phyloP scores from a whole-genome alignment of 306 rosid species.

The Morella rubra region DNA sequence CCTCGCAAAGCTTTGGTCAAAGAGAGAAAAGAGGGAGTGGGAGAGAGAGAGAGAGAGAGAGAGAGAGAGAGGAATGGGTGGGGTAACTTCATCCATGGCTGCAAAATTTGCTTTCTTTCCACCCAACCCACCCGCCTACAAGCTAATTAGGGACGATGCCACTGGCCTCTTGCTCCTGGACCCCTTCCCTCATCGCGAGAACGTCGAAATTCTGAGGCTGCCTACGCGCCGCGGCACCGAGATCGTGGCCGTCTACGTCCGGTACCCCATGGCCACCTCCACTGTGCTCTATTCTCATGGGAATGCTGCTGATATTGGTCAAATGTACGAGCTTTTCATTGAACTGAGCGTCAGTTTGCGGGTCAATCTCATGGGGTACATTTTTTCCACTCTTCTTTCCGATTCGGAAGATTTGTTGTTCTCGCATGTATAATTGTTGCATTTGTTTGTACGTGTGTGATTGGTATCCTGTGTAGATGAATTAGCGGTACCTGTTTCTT shows the following conservation, averaged over 20 bases:
- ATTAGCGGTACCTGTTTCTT: too few relatives aligned
- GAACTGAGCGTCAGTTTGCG: conserved; percentile 77
- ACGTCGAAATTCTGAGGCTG: conserved; percentile 70
- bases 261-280: conserved; percentile 82
- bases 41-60: background rate
- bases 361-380: conserved; percentile 82
- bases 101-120: conserved; percentile 93
- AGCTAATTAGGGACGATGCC: conserved; percentile 46
- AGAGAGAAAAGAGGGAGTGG: conserved; percentile 6
- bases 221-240: conserved; percentile 78
- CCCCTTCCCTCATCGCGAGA: conserved; percentile 79
- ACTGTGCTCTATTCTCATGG: conserved; percentile 88
- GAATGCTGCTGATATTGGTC: conserved; percentile 96
- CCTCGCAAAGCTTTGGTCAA: conserved; percentile 1
- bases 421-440: background rate
- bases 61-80: conserved; percentile 54
- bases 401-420: background rate
- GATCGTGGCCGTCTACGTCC: conserved; percentile 68
- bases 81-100: conserved; percentile 95
- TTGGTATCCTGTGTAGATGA: too few relatives aligned
- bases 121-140: conserved; percentile 81
- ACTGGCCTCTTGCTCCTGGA: conserved; percentile 70
- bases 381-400: background rate
- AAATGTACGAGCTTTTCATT: conserved; percentile 91
- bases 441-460: background rate